Conservation (phyloP, 1,284 basidiomycete species). For the Megacollybia platyphylla region DNA sequence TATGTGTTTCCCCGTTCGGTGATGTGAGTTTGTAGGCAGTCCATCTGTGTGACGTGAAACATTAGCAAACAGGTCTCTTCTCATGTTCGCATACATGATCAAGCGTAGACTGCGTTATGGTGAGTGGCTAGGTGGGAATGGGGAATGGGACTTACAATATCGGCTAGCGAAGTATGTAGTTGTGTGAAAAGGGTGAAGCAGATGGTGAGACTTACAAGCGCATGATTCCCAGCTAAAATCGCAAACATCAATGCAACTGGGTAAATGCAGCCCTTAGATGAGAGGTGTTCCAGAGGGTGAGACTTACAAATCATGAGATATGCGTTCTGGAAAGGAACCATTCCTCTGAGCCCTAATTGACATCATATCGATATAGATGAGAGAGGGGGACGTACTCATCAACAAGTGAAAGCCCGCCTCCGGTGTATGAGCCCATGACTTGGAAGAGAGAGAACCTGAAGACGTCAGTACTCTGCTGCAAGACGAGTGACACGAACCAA, state of each 20-base stretch:
- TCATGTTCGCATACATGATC: conserved; percentile 18
- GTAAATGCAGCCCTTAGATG: background rate
- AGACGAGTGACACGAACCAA: conserved; percentile 23
- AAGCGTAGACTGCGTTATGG: conserved; percentile 20
- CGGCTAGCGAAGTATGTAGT: conserved; percentile 11
- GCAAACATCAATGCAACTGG: conserved; percentile 32
- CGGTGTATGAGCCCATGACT: conserved; percentile 38
- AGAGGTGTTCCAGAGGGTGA: background rate
- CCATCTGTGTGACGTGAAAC: conserved; percentile 27
- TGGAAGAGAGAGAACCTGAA: conserved; percentile 34
- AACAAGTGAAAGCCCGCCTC: conserved; percentile 39
- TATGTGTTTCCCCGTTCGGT: conserved; percentile 30
- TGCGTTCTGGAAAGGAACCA: conserved; percentile 40
- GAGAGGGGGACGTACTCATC: conserved; percentile 25
- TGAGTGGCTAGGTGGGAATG: background rate
- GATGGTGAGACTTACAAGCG: conserved; percentile 24
- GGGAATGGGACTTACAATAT: conserved; percentile 17
- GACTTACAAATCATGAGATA: conserved; percentile 38
- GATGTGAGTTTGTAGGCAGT: conserved; percentile 32
- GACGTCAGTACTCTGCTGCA: conserved; percentile 1
- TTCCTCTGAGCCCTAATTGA: conserved; percentile 21
- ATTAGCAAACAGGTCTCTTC: background rate
- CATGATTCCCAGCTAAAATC: conserved; percentile 43
- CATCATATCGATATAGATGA: background rate
- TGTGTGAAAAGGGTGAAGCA: background rate